Evolutionary conservation across 257 asterid species (phyloP).

Genomic region (Misopates orontium): DNA sequence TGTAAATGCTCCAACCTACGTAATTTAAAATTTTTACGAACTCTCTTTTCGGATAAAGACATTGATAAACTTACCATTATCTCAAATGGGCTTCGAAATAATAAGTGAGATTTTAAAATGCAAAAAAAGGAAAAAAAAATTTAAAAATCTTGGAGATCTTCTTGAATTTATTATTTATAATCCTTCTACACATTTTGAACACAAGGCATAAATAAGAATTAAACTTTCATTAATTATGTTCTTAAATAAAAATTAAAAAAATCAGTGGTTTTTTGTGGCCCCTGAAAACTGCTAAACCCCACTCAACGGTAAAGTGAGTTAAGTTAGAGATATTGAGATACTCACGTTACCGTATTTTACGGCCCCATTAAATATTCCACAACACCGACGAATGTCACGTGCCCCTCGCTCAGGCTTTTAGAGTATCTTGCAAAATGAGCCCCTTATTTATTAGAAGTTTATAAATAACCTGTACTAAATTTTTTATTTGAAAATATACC

Average conservation of each 20-base stretch:
- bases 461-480: too few species aligned
- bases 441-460: too few species aligned
- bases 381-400: slow-evolving; percentile 40
- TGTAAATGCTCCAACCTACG: too few species aligned
- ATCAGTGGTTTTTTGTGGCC: neutral
- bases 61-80: too few species aligned
- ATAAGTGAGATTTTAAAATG: neutral
- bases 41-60: too few species aligned
- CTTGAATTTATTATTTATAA: neutral
- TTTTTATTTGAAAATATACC: too few species aligned
- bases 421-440: too few species aligned
- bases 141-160: slow-evolving; percentile 3
- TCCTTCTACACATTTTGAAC: too few species aligned
- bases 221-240: too few species aligned
- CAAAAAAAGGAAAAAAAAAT: neutral
- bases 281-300: neutral
- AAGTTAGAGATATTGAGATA: slow-evolving; percentile 23
- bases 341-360: slow-evolving; percentile 22
- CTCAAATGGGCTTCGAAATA: too few species aligned
- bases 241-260: neutral
- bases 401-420: slow-evolving; percentile 35
- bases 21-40: too few species aligned
- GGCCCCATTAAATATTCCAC: slow-evolving; percentile 18
- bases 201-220: too few species aligned
- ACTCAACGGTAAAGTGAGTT: slow-evolving; percentile 19